Evolutionary conservation across 345 rosid genomes (phyloP).

Genomic region (Melastoma malabathricum): DNA sequence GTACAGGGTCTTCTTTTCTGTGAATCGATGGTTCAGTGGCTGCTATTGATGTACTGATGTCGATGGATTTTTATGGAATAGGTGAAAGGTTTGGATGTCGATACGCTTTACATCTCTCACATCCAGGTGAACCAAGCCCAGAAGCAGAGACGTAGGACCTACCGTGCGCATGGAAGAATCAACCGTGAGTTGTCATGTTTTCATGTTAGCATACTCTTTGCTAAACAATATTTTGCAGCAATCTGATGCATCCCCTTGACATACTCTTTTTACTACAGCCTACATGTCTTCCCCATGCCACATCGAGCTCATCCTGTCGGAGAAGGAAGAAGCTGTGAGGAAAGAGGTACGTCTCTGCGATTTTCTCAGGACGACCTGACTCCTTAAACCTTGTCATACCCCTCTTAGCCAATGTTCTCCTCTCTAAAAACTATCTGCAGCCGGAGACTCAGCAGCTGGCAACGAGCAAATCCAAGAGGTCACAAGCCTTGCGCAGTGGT

Average conservation of each 20-base stretch:
- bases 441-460: constrained; percentile 88
- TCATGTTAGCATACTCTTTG: background rate
- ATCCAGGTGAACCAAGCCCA: constrained; percentile 95
- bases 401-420: too few species aligned
- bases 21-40: too few species aligned
- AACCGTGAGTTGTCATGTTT: constrained; percentile 41
- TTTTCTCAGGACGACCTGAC: background rate
- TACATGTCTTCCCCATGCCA: constrained; percentile 98
- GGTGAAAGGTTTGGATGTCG: constrained; percentile 98
- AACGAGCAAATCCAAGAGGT: constrained; percentile 58
- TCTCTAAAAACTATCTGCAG: constrained; percentile 15
- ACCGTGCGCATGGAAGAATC: constrained; percentile 96
- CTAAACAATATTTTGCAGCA: background rate
- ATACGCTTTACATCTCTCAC: constrained; percentile 67
- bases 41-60: background rate
- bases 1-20: constrained; percentile 13
- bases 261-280: constrained; percentile 27
- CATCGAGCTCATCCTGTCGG: constrained; percentile 75
- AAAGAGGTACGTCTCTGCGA: constrained; percentile 53
- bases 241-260: background rate
- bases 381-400: constrained; percentile 5
- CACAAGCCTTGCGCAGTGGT: constrained; percentile 23
- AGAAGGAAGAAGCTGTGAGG: constrained; percentile 89
- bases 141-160: constrained; percentile 92
- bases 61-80: constrained; percentile 7